phyloP scores from a whole-genome alignment of 768 basidiomycete genomes.

The Mycena haematopus region DNA sequence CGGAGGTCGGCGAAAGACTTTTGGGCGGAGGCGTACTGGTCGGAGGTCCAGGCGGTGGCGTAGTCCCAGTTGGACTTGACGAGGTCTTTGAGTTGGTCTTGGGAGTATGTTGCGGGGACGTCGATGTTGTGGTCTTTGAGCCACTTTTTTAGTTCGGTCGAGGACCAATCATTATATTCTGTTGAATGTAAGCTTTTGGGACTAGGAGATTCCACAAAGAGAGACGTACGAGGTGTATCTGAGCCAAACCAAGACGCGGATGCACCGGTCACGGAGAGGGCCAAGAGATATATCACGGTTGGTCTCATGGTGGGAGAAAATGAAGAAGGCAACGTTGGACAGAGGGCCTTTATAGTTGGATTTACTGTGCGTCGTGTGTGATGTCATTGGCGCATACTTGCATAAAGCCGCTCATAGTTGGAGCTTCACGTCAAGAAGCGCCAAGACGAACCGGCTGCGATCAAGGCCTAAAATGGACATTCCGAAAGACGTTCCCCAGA shows the following conservation, averaged over 20 bases:
- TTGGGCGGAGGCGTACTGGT: conserved; percentile 70
- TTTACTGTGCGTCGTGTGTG: background rate
- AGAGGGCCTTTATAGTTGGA: background rate
- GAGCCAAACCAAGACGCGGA: conserved; percentile 6
- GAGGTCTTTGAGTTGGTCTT: conserved; percentile 48
- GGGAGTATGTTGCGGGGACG: conserved; percentile 51
- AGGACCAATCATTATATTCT: conserved; percentile 62
- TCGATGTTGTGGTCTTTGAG: conserved; percentile 70
- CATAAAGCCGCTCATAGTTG: background rate
- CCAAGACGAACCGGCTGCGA: too few species aligned
- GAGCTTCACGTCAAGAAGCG: too few species aligned
- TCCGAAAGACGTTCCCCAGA: too few species aligned
- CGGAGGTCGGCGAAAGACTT: conserved; percentile 63
- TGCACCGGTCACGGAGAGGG: background rate
- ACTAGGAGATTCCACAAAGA: background rate
- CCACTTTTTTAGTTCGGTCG: conserved; percentile 69
- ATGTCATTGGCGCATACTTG: background rate
- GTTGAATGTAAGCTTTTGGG: background rate
- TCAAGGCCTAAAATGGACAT: too few species aligned
- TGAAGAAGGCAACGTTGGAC: background rate
- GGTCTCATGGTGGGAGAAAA: conserved; percentile 9
- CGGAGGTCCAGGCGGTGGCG: conserved; percentile 61
- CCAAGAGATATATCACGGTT: background rate
- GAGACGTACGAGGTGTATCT: conserved; percentile 1
- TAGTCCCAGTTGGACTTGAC: conserved; percentile 71